A percentile compares a stretch with the other conserved stretches of the same genome.
phyloP scores from a whole-genome alignment of 148 eudicot species.

The Rhododendron ferrugineum region DNA sequence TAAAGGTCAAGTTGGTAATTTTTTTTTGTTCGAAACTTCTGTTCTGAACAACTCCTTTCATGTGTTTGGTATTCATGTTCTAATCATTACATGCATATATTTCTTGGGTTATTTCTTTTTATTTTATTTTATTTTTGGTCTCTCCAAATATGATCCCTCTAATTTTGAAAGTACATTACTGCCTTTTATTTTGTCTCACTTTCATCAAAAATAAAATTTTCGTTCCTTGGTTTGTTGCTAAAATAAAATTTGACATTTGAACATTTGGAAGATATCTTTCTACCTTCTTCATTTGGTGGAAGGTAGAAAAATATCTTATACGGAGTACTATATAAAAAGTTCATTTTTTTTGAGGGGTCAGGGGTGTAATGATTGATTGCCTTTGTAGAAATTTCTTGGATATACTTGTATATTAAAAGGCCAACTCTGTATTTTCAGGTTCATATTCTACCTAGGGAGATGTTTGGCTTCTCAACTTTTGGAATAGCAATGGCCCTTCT shows the following conservation, averaged over 20 bases:
- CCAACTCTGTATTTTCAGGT: slow-evolving; percentile 38
- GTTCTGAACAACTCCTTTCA: background rate
- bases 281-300: no score
- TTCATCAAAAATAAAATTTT: background rate
- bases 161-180: background rate
- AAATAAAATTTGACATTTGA: background rate
- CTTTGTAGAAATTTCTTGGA: background rate
- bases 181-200: background rate
- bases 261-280: background rate
- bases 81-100: background rate
- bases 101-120: background rate
- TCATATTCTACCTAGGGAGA: slow-evolving; percentile 91
- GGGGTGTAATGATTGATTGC: background rate
- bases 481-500: slow-evolving; percentile 71
- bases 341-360: background rate
- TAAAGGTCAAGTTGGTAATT: background rate
- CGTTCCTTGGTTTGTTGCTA: background rate
- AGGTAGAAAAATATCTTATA: no score
- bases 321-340: no score
- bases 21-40: background rate
- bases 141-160: background rate
- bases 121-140: background rate
- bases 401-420: background rate
- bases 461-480: slow-evolving; percentile 88
- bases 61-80: background rate